A percentile compares a stretch with the other conserved stretches of the same genome.
phyloP scores from a whole-genome alignment of 345 rosid genomes.

The Triadica sebifera region DNA sequence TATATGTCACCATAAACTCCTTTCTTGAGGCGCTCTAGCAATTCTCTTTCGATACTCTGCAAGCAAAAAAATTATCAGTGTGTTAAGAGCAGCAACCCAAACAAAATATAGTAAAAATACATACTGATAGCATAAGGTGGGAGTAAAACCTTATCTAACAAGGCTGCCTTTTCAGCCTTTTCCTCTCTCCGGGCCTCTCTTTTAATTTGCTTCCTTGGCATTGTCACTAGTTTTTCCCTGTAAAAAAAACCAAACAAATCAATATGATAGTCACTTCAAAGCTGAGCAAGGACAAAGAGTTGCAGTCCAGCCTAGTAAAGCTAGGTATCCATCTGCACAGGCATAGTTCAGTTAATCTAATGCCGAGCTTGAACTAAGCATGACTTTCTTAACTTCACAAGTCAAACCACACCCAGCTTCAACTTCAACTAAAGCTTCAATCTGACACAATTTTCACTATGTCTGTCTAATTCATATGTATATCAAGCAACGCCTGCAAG shows the following conservation, averaged over 20 bases:
- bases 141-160: slow-evolving; percentile 65
- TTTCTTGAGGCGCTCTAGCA: slow-evolving; percentile 67
- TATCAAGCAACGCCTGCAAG: background rate
- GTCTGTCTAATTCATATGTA: background rate
- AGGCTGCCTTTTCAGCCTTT: slow-evolving; percentile 82
- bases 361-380: background rate
- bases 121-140: background rate
- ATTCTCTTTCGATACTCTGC: slow-evolving; percentile 83
- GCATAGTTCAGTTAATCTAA: background rate
- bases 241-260: background rate
- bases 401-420: background rate
- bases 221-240: slow-evolving; percentile 70
- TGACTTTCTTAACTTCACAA: background rate
- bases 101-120: background rate
- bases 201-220: slow-evolving; percentile 62
- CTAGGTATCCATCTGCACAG: background rate
- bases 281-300: background rate
- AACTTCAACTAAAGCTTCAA: background rate
- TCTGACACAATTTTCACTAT: background rate
- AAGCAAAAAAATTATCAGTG: background rate
- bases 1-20: slow-evolving; percentile 72
- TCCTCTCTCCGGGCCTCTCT: slow-evolving; percentile 82
- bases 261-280: background rate
- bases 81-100: slow-evolving; percentile 13
- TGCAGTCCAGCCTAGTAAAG: background rate